Evolutionary conservation across 2,329 filamentous ascomycete genomes (phyloP).

Genomic region (Fusarium chlamydosporum): DNA sequence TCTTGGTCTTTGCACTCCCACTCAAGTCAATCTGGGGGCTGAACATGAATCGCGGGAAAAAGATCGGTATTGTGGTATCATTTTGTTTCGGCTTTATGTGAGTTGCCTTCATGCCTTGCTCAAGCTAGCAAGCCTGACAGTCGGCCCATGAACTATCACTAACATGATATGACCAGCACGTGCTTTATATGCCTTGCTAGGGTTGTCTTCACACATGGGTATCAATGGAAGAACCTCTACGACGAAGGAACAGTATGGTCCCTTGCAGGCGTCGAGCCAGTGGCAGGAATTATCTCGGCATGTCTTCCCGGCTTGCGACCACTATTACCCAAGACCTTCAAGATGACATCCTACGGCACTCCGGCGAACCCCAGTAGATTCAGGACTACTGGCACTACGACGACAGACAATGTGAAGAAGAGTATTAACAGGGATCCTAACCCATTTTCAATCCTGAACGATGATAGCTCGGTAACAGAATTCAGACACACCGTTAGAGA

Average conservation of each 20-base stretch:
- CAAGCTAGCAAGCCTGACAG: background rate
- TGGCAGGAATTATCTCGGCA: constrained; percentile 11
- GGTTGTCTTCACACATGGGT: constrained; percentile 4
- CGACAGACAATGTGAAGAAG: constrained; percentile 4
- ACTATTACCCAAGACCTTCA: constrained; percentile 24
- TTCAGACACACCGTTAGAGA: constrained; percentile 15
- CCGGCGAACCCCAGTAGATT: constrained; percentile 18
- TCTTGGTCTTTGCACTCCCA: constrained; percentile 19
- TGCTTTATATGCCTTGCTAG: constrained; percentile 13
- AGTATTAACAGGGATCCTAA: constrained; percentile 11
- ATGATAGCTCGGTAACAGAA: constrained; percentile 21
- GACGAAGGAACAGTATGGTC: constrained; percentile 18
- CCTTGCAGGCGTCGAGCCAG: constrained; percentile 18
- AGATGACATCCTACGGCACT: constrained; percentile 17
- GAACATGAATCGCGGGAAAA: constrained; percentile 19
- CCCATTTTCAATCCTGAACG: constrained; percentile 12
- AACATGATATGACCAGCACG: background rate
- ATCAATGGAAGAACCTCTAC: constrained; percentile 23
- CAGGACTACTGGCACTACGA: constrained; percentile 3
- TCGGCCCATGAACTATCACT: fast-evolving
- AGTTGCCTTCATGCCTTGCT: background rate
- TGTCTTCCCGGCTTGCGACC: constrained; percentile 18
- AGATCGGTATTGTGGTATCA: constrained; percentile 17
- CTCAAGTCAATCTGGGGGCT: constrained; percentile 20
- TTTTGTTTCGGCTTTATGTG: constrained; percentile 22